Evolutionary conservation across 2,329 filamentous ascomycete genomes (phyloP).

Genomic region (Diaporthe vexans): DNA sequence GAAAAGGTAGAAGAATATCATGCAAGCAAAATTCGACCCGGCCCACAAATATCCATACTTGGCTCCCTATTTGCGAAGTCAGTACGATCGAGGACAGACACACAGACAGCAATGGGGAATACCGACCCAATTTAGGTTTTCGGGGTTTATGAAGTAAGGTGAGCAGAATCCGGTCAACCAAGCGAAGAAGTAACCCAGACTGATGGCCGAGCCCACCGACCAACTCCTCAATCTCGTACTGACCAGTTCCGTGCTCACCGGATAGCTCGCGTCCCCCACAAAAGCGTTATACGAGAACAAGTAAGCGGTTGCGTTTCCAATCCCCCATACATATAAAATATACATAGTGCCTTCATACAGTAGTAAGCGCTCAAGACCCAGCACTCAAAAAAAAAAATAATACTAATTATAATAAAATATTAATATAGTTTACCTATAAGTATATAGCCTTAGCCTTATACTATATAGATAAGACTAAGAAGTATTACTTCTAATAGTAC

Average conservation of each 20-base stretch:
- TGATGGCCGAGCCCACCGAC: constrained; percentile 64
- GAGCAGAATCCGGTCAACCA: constrained; percentile 61
- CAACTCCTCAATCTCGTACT: constrained; percentile 58
- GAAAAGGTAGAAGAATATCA: constrained; percentile 50
- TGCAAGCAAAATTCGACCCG: constrained; percentile 48
- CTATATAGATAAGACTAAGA: too few relatives aligned
- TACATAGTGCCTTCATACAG: too few relatives aligned
- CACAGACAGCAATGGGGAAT: not conserved
- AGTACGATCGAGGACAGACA: not conserved
- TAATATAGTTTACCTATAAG: too few relatives aligned
- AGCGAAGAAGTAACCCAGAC: constrained; percentile 61
- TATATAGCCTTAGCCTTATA: too few relatives aligned
- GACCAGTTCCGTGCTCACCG: constrained; percentile 50
- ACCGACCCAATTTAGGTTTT: constrained; percentile 54
- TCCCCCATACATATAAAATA: too few relatives aligned
- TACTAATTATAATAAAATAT: too few relatives aligned
- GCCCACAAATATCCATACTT: constrained; percentile 61
- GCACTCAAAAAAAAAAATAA: too few relatives aligned
- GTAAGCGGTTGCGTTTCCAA: too few relatives aligned
- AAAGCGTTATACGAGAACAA: constrained; percentile 56
- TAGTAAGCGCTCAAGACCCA: too few relatives aligned
- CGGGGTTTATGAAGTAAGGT: constrained; percentile 62
- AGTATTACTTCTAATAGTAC: too few relatives aligned
- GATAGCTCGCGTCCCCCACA: constrained; percentile 57
- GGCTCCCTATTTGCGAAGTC: constrained; percentile 50